Evolutionary conservation across 495 filamentous ascomycete species (phyloP).

Genomic region (Trichoderma asperelloides): DNA sequence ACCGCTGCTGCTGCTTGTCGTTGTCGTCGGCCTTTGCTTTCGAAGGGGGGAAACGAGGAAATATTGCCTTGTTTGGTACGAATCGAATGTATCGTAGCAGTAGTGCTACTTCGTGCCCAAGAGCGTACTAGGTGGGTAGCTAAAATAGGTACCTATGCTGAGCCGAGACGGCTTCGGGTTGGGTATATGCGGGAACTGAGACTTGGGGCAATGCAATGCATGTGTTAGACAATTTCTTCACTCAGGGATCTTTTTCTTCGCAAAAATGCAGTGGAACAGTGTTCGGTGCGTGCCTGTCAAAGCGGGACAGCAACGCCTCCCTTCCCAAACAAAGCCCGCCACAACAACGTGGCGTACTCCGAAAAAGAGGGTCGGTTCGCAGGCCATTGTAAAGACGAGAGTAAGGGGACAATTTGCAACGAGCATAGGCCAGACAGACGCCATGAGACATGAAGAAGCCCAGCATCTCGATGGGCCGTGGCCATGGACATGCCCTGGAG

Average conservation of each 20-base stretch:
- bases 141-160: neutral
- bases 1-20: no score
- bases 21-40: no score
- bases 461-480: neutral
- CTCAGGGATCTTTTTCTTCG: neutral
- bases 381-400: neutral
- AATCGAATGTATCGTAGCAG: no score
- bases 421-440: neutral
- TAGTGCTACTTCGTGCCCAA: no score
- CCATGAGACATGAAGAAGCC: neutral
- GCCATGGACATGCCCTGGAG: neutral
- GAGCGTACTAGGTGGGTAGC: no score
- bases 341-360: neutral
- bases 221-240: slow-evolving; percentile 1
- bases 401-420: neutral
- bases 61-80: no score
- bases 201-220: slow-evolving; percentile 1
- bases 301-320: neutral
- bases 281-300: neutral
- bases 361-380: neutral
- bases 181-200: neutral
- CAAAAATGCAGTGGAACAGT: neutral
- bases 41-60: no score
- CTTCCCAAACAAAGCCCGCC: neutral
- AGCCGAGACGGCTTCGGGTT: neutral